Evolutionary conservation across 176 grass and related monocot genomes (phyloP), one percentile per base, ranked within the genome.

Genomic region (Carex scoparia): DNA sequence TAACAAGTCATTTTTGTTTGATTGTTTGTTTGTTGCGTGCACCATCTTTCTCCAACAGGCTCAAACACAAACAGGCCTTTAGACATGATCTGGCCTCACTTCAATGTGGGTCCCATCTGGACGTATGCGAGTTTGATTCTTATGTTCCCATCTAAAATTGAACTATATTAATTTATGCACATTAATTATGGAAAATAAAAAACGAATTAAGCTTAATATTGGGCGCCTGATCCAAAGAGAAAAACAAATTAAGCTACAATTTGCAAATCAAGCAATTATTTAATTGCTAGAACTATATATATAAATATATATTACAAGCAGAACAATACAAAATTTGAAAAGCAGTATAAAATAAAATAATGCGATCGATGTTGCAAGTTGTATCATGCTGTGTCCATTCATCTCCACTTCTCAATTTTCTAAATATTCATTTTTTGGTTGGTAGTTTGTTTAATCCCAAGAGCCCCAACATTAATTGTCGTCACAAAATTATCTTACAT

Each of bases 1-100:
- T 69, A 31, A 54, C 44, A 55, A 76, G 46, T 54, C 46, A 15
- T 4, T 4, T 54, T 51, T 51, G 48, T 10, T 51, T 51, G 48
- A 1, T 51, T 51, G 48, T 46, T 76, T 49, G 48, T 55, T 54
- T 30, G 40, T 54, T 14, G 48, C 14, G 72, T 76, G 48, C 46
- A 55, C 32, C 72, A 6, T 76, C 46, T 76, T 76, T 55, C 72
- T 31, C 48, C 72, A 76, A 55, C 72, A 72, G 40, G 1, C 28
- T 32, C 48, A 51, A 35, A 33, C 64, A 74, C 48, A 51, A 35
- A 33, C 64, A 74, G 8, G 10, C 72, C 72, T 51, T 12, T 19
- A 53, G n/a, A 75, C 71, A 75, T 53, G 69, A 72, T 48, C 69
- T 44, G 69, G 18, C 69, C 69, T 72, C 32, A 72, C 69, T 72